phyloP scores from a whole-genome alignment of 345 rosid genomes.

The Melastoma malabathricum region DNA sequence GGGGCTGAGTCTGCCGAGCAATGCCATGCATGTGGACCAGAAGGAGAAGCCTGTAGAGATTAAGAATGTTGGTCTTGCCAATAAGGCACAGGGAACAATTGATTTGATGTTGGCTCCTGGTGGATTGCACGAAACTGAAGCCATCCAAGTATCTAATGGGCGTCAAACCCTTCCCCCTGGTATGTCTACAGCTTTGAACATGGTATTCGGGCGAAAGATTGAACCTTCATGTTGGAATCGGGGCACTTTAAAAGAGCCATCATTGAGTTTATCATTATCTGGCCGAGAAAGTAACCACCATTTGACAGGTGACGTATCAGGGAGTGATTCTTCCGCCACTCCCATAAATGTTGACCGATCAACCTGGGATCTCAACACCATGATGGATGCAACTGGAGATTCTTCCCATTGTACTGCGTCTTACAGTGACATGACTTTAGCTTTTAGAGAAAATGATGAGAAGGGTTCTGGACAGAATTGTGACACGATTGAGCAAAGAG shows the following conservation, averaged over 20 bases:
- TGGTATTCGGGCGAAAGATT: constrained; percentile 10
- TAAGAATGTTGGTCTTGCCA: no score
- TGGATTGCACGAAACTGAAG: no score
- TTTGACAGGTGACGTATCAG: constrained; percentile 1
- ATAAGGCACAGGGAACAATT: no score
- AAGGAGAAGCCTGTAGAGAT: no score
- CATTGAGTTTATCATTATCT: constrained; percentile 41
- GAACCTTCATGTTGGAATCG: constrained; percentile 13
- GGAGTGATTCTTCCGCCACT: no score
- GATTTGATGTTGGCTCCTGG: no score
- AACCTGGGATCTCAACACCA: constrained; percentile 79
- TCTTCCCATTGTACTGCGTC: constrained; percentile 14
- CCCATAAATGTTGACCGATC: constrained; percentile 26
- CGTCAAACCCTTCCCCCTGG: no score
- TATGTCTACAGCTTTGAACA: constrained; percentile 2
- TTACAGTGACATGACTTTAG: constrained; percentile 5
- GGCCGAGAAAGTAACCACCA: constrained; percentile 20
- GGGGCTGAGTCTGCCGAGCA: no score
- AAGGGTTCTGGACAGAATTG: constrained; percentile 6
- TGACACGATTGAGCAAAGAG: constrained; percentile 1
- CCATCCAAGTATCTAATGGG: no score
- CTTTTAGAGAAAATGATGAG: background rate
- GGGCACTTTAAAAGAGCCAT: constrained; percentile 17
- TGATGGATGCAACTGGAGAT: constrained; percentile 78
- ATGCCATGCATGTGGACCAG: no score